These are phyloP conservation scores for Solanum okadae DNA, from an alignment of 257 asterid genomes.

Conservation along the genomic window DNA sequence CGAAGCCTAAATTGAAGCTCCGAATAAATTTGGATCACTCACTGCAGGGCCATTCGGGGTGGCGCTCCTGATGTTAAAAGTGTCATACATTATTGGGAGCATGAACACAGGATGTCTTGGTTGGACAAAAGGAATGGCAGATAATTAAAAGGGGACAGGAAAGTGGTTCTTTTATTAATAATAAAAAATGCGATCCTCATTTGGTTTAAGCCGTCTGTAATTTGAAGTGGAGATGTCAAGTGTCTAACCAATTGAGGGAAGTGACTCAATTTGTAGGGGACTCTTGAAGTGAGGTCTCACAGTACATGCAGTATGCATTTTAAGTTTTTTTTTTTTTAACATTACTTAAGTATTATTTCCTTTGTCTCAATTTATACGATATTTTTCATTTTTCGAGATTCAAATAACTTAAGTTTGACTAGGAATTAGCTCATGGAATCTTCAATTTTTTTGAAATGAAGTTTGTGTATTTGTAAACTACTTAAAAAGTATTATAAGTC, in stretches of 20 bases:
- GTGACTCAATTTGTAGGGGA: background rate
- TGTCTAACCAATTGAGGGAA: background rate
- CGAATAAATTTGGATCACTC: too few relatives aligned
- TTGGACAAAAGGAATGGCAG: background rate
- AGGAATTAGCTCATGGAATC: too few relatives aligned
- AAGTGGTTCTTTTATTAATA: background rate
- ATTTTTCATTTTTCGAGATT: too few relatives aligned
- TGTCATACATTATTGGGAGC: background rate
- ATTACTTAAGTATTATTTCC: background rate
- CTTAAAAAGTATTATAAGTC: too few relatives aligned
- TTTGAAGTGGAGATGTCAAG: background rate
- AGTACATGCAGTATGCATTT: background rate
- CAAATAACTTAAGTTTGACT: too few relatives aligned
- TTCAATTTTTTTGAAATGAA: too few relatives aligned
- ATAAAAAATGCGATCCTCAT: background rate
- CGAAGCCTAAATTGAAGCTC: too few relatives aligned
- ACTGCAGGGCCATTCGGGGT: too few relatives aligned
- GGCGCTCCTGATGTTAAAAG: too few relatives aligned
- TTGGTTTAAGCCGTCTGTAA: background rate
- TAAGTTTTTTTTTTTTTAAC: background rate
- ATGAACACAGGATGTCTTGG: background rate
- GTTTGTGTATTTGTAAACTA: too few relatives aligned
- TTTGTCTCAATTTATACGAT: too few relatives aligned
- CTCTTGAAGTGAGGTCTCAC: background rate
- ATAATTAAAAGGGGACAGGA: background rate